These are phyloP conservation scores for Ophiostoma himal-ulmi DNA, from an alignment of 2,329 filamentous ascomycete genomes.

Conservation along the genomic window DNA sequence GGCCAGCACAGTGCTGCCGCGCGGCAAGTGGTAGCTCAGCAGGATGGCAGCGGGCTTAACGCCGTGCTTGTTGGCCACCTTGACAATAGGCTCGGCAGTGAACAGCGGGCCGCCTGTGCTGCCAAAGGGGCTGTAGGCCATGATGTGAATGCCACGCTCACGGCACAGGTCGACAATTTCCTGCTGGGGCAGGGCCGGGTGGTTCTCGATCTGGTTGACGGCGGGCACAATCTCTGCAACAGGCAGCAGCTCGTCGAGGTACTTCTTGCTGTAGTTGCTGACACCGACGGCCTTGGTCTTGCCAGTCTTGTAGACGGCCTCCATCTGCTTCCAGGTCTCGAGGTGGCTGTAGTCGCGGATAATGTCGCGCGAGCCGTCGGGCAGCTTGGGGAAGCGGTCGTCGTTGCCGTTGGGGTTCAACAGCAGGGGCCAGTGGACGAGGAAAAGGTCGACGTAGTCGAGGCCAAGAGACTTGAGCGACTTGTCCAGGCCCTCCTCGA, in stretches of 20 bases:
- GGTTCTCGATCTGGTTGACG: slow-evolving; percentile 70
- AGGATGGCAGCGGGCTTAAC: slow-evolving; percentile 58
- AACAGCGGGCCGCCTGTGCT: slow-evolving; percentile 60
- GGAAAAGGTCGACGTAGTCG: slow-evolving; percentile 74
- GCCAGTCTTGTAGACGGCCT: slow-evolving; percentile 56
- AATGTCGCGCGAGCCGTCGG: slow-evolving; percentile 70
- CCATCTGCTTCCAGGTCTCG: slow-evolving; percentile 72
- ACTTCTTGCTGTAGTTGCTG: slow-evolving; percentile 53
- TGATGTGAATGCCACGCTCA: slow-evolving; percentile 62
- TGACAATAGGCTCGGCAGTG: slow-evolving; percentile 55
- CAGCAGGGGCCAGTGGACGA: slow-evolving; percentile 78
- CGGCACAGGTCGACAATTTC: slow-evolving; percentile 65
- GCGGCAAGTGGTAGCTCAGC: slow-evolving; percentile 65
- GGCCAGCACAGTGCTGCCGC: slow-evolving; percentile 64
- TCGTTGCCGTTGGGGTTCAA: slow-evolving; percentile 74
- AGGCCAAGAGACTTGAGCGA: slow-evolving; percentile 67
- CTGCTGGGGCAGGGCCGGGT: slow-evolving; percentile 64
- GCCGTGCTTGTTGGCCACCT: slow-evolving; percentile 59
- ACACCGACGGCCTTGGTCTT: slow-evolving; percentile 52
- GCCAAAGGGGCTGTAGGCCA: slow-evolving; percentile 65
- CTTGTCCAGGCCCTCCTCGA: slow-evolving; percentile 64
- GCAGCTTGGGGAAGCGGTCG: slow-evolving; percentile 66
- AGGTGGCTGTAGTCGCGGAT: slow-evolving; percentile 63
- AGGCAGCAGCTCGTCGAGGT: slow-evolving; percentile 50
- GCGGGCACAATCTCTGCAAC: slow-evolving; percentile 52